Evolutionary conservation across 2,329 filamentous ascomycete genomes (phyloP), one percentile per base, ranked within the genome.

Genomic region (Sarocladium oryzae): DNA sequence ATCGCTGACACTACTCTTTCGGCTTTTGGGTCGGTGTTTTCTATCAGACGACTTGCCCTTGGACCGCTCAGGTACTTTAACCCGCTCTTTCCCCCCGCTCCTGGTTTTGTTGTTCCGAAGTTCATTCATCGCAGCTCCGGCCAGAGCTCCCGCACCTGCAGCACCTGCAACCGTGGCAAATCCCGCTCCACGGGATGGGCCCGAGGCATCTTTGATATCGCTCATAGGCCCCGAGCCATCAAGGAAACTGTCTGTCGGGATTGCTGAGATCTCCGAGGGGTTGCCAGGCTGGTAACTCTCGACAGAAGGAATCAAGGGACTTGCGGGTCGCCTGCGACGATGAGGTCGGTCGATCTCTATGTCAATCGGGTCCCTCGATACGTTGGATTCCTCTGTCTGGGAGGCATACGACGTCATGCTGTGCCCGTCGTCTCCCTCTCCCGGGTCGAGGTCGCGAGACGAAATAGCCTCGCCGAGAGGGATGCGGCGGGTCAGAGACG

Each of bases 181-280:
- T 33, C 66, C 65, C 15, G 69, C 66, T 28, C 60, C 61, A 20
- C 69, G 68, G 5, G 68, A 64, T 0, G 73, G 72, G 54, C 75
- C 77, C 53, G 64, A 65, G 51, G 68, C 69, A 53, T 69, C 68
- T 50, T 67, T 72, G 36, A 56, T 18, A 24, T 70, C 68, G 11
- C 63, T 71, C 20, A 67, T 66, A 3, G 70, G 71, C 2, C 75
- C 77, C 5, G 51, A 76, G n/a, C 78, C 78, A 58, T 82, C 79
- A 7, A 83, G 68, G 54, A 83, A 82, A 61, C 79, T 82, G 61
- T 83, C 77, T 16, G 75, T 75, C 11, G 79, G 79, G 49, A 82
- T 82, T 76, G 88, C 67, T 74, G 92, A 97, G 48, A 97, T 88
- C 62, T 96, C 92, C 2, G 92, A 96, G 49, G 83, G 74, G 57